A percentile compares a stretch with the other conserved stretches of the same genome.
phyloP scores from a whole-genome alignment of 73 alveolate genomes.

The Paramecium biaurelia region DNA sequence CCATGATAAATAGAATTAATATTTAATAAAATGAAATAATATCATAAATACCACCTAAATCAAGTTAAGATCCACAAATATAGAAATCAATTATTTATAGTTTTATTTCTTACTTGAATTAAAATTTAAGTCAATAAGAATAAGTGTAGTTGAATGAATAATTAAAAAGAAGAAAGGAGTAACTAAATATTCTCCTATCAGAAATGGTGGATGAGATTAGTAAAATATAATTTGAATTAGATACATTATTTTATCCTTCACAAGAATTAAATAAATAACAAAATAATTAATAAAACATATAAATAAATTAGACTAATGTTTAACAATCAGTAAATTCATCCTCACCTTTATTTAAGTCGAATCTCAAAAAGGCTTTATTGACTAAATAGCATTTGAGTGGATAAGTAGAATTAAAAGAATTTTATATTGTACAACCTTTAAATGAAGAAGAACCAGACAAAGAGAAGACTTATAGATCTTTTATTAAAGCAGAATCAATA shows the following conservation, averaged over 20 bases:
- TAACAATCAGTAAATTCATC: background rate
- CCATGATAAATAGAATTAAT: background rate
- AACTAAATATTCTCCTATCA: background rate
- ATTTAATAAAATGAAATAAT: constrained; percentile 2
- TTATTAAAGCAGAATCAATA: background rate
- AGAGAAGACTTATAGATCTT: background rate
- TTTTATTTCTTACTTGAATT: background rate
- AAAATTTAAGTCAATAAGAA: background rate
- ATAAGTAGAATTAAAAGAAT: background rate
- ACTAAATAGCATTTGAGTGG: background rate
- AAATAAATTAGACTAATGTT: background rate
- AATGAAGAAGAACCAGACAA: background rate
- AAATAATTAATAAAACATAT: background rate
- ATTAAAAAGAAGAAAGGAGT: constrained; percentile 12
- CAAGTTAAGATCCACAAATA: constrained; percentile 19
- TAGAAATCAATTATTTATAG: background rate
- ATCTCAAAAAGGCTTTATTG: background rate
- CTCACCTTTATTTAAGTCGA: constrained; percentile 12
- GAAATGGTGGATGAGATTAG: background rate
- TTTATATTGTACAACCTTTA: background rate
- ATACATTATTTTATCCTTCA: background rate
- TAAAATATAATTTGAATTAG: background rate
- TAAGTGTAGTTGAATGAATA: background rate
- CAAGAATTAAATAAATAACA: background rate
- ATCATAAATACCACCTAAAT: constrained; percentile 7